These are phyloP conservation scores for Galerina sulciceps DNA, from an alignment of 768 basidiomycete species.

Conservation along the genomic window DNA sequence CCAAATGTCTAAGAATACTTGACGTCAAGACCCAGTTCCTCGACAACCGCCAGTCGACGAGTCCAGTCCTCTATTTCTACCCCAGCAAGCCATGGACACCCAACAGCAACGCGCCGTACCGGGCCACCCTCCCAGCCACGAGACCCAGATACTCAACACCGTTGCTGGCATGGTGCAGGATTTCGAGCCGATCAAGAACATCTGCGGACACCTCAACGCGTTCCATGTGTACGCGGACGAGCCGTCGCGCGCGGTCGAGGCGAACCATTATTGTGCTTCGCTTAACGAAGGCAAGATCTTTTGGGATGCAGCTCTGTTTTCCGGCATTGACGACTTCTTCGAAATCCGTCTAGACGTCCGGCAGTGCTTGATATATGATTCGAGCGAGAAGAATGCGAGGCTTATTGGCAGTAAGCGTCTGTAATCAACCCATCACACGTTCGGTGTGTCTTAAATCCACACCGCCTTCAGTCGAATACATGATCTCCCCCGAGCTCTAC, in stretches of 20 bases:
- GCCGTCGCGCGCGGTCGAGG: conserved; percentile 14
- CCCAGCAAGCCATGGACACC: no score
- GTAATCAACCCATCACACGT: neutral
- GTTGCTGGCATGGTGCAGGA: conserved; percentile 14
- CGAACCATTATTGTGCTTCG: conserved; percentile 17
- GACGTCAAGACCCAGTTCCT: no score
- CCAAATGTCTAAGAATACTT: no score
- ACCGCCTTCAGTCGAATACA: conserved; percentile 17
- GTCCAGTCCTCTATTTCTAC: no score
- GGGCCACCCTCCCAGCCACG: neutral
- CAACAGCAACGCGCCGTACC: neutral
- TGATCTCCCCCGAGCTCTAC: conserved; percentile 19
- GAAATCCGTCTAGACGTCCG: conserved; percentile 20
- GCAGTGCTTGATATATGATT: conserved; percentile 24
- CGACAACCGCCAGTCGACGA: no score
- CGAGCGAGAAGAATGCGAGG: conserved; percentile 18
- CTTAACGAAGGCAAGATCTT: conserved; percentile 17
- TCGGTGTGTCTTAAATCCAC: neutral
- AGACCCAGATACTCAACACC: conserved; percentile 4
- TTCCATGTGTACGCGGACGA: conserved; percentile 24
- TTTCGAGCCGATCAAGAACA: conserved; percentile 16
- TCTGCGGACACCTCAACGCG: conserved; percentile 20
- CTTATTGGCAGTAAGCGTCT: conserved; percentile 19
- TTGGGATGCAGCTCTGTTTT: neutral
- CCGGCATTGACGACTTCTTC: no score